Evolutionary conservation across 2,329 filamentous ascomycete genomes (phyloP).

Genomic region (Ophiostoma ulmi): DNA sequence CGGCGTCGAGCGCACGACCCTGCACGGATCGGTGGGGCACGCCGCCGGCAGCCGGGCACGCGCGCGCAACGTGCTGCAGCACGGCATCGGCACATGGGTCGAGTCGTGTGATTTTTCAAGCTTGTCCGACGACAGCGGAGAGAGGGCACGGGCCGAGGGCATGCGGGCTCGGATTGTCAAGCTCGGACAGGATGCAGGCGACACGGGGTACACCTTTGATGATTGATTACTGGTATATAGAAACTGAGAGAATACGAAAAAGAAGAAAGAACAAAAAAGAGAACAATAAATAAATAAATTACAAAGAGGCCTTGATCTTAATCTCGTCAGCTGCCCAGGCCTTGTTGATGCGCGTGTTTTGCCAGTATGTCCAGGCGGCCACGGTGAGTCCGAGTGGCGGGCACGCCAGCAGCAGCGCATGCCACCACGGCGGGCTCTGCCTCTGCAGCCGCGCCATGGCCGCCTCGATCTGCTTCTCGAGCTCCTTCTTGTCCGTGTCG

Average conservation of each 20-base stretch:
- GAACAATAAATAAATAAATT: neutral
- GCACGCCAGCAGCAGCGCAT: slow-evolving; percentile 58
- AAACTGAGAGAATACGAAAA: no score
- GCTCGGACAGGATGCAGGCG: slow-evolving; percentile 55
- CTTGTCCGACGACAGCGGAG: slow-evolving; percentile 34
- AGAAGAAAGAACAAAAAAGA: slow-evolving; percentile 24
- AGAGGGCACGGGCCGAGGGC: slow-evolving; percentile 48
- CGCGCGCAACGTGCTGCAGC: slow-evolving; percentile 69
- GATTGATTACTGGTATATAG: slow-evolving; percentile 36
- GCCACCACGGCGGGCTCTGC: slow-evolving; percentile 76
- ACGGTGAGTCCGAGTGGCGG: slow-evolving; percentile 69
- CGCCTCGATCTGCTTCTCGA: slow-evolving; percentile 60
- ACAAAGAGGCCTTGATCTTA: slow-evolving; percentile 14
- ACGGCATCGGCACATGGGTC: slow-evolving; percentile 65
- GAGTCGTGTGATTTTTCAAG: slow-evolving; percentile 51
- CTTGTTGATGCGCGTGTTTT: slow-evolving; percentile 65
- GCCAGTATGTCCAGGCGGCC: slow-evolving; percentile 66
- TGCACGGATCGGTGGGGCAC: slow-evolving; percentile 68
- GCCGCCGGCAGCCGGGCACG: slow-evolving; percentile 49
- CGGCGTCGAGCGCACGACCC: slow-evolving; percentile 58
- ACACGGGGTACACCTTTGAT: slow-evolving; percentile 59
- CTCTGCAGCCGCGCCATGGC: slow-evolving; percentile 60
- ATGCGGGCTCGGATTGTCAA: slow-evolving; percentile 61
- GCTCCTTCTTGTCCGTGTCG: slow-evolving; percentile 65
- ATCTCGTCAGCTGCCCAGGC: slow-evolving; percentile 60